phyloP scores from a whole-genome alignment of 768 basidiomycete species.

The Hypsizygus marmoreus region DNA sequence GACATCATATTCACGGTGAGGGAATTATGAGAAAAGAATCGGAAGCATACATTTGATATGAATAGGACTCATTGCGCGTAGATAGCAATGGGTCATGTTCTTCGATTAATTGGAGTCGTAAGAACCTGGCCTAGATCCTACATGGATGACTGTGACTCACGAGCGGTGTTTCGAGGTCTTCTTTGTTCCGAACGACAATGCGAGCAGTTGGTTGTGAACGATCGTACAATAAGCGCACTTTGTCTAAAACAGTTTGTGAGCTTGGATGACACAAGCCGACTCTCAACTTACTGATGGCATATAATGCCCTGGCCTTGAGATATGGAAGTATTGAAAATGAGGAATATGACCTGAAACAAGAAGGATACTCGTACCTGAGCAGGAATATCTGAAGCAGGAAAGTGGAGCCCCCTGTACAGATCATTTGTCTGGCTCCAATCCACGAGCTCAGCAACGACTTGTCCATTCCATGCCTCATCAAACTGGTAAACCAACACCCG shows the following conservation, averaged over 20 bases:
- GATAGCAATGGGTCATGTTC: conserved; percentile 84
- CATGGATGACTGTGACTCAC: no score
- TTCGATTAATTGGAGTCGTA: conserved; percentile 20
- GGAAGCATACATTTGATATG: conserved; percentile 64
- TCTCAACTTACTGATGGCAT: conserved; percentile 56
- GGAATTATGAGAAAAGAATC: not conserved
- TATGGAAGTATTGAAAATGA: not conserved
- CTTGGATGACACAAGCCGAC: not conserved
- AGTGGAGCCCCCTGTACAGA: conserved; percentile 71
- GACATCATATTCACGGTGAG: conserved; percentile 7
- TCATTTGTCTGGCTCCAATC: conserved; percentile 78
- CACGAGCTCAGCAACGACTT: conserved; percentile 77
- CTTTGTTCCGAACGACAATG: conserved; percentile 60
- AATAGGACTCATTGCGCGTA: conserved; percentile 88
- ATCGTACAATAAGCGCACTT: conserved; percentile 77
- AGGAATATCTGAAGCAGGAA: conserved; percentile 70
- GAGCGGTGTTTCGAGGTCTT: conserved; percentile 68
- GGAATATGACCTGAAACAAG: not conserved
- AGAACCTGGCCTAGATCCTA: not conserved
- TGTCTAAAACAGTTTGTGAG: conserved; percentile 44
- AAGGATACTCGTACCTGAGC: conserved; percentile 53
- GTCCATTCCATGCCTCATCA: conserved; percentile 78
- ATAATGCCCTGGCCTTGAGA: conserved; percentile 62
- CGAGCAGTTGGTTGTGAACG: conserved; percentile 72
- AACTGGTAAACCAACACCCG: conserved; percentile 83